Conservation (phyloP, 78 protist genomes). For the Trichosphaerium sp. region DNA sequence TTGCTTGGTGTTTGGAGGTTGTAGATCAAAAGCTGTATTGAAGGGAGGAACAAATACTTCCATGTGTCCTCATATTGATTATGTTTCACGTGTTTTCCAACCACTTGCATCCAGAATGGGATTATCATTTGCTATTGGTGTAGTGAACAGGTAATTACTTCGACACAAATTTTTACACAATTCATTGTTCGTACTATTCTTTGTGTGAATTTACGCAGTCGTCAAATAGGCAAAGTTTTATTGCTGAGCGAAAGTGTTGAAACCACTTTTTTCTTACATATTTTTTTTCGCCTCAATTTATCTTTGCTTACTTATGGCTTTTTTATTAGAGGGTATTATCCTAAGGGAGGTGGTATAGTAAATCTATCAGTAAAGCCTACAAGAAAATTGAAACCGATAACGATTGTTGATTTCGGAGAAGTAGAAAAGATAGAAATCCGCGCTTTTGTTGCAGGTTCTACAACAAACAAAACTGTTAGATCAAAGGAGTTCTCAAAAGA, state of each 20-base stretch:
- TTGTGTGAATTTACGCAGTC: no score
- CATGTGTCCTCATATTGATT: conserved; percentile 2
- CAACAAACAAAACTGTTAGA: background rate
- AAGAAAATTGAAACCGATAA: background rate
- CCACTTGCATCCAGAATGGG: background rate
- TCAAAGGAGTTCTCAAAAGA: background rate
- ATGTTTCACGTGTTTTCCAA: background rate
- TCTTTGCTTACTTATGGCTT: no score
- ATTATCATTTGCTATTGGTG: background rate
- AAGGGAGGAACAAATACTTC: conserved; percentile 9
- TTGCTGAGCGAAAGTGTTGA: no score
- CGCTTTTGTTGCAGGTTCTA: background rate
- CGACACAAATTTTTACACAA: background rate
- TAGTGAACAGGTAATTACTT: background rate
- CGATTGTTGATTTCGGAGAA: background rate
- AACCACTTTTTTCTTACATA: no score
- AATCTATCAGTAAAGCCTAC: background rate
- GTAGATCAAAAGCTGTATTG: background rate
- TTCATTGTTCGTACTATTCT: no score
- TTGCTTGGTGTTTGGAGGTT: no score
- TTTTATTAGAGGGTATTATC: background rate
- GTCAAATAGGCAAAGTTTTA: no score
- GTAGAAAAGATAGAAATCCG: background rate
- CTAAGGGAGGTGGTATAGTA: background rate
- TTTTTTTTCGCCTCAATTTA: no score